These are phyloP conservation scores for Samsoniella hepiali DNA, from an alignment of 2,329 filamentous ascomycete species.

Conservation along the genomic window DNA sequence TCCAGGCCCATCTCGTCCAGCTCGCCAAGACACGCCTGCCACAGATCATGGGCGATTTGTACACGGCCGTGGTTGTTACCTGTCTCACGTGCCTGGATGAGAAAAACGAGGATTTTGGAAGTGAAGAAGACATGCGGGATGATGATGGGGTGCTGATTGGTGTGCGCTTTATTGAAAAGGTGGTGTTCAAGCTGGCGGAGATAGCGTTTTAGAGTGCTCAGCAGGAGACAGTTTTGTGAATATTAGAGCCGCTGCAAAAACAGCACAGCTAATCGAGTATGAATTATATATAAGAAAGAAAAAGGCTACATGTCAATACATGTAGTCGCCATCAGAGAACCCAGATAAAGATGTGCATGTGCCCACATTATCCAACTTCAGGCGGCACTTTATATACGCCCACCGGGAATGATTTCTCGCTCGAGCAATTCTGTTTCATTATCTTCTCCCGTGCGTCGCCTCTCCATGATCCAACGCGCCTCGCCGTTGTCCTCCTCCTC, in stretches of 20 bases:
- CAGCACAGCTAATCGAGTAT: too few species aligned
- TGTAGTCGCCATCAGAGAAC: too few species aligned
- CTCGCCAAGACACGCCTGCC: background rate
- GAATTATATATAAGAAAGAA: too few species aligned
- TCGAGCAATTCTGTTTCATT: slow-evolving; percentile 64
- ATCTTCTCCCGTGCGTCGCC: slow-evolving; percentile 61
- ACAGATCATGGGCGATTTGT: background rate
- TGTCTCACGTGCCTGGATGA: background rate
- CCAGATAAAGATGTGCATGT: too few species aligned
- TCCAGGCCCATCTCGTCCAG: background rate
- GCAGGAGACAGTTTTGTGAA: too few species aligned
- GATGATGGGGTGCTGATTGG: background rate
- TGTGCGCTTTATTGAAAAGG: background rate
- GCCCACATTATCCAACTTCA: too few species aligned
- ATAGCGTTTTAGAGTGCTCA: background rate
- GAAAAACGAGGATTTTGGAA: background rate
- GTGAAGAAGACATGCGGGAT: background rate
- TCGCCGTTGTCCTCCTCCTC: slow-evolving; percentile 60
- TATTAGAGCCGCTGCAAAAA: too few species aligned
- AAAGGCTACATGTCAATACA: too few species aligned
- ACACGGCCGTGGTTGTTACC: background rate
- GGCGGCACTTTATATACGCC: slow-evolving; percentile 37
- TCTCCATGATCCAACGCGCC: slow-evolving; percentile 66
- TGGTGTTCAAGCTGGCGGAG: background rate
- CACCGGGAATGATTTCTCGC: slow-evolving; percentile 60